Evolutionary conservation across 148 eudicot genomes (phyloP), one percentile per base, ranked within the genome.

Genomic region (Polygonum maritimum): DNA sequence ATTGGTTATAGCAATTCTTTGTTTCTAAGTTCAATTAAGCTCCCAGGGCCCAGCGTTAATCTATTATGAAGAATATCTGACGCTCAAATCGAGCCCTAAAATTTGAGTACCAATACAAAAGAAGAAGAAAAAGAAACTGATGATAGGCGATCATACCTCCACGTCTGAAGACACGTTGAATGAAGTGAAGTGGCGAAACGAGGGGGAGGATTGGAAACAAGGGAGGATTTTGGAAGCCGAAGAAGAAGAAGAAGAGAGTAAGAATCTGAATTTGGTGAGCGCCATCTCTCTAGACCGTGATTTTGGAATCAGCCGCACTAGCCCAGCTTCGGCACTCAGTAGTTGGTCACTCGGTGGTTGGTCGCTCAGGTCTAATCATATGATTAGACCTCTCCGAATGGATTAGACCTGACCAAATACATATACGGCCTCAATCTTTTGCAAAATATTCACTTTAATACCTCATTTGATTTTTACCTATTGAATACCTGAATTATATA

Each of bases 141-240:
- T 11, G 57, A 73, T 45, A 16, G 35, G 57, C 18, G 52, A 73
- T 73, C 75, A 15, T 73, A 73, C 75, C 75, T 73, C 55, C 55
- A 73, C 11, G 18, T 48, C 54, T 13, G 54, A 51, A 5, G 52
- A 40, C 48, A 73, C 13, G 14, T 26, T 51, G 5, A 55, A 48
- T 22, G 75, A 73, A 51, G 39, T 26, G 40, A 47, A 73, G 57
- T 2, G 57, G 57, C 75, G 75, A 26, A 48, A 73, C 57, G 58
- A 73, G 16, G 52, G 4, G 39, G 38, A 35, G 15, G 45, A 35
- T 48, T 73, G 51, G 39, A 21, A 47, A 7, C 15, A 31, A 47
- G 58, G 13, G 57, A 51, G 57, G 38, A 73, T 16, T 12, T 8
- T 73, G 40, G 58, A 26, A 26, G 31, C 31, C 31, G 31, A 26